Base-by-base conservation (phyloP, 805 yeast genomes). In the Saitoella complicata region DNA sequence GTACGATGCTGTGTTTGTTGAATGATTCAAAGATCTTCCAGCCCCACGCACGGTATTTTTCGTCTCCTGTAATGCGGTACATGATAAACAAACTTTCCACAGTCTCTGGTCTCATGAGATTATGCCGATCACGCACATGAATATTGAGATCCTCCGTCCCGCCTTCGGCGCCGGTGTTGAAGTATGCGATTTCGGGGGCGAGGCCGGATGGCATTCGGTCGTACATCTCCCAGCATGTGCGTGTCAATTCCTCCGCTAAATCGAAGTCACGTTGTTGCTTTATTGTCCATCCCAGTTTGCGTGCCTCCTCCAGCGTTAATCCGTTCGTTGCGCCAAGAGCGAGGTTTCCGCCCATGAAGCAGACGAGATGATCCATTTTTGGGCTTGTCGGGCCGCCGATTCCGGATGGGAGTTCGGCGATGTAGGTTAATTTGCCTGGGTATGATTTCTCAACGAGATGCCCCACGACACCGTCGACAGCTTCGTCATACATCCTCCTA, bases 281-380 rank as follows among this genome's bases (percentile, higher is more conserved):
- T 0, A 62, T 59, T 46, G 71, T 68, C 94, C 94, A 84, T 7
- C 43, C 46, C 1, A 70, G 60, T 45, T 64, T 62, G 37, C 67
- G 63, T 47, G 72, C 67, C 9, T 68, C 71, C 7, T 60, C 61
- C 29, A 73, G 55, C 1, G 78, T 62, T 31, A 65, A 57, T 7
- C 96, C 96, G 40, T 72, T 74, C 2, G 95, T 87, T 10, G 95
- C 93, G 31, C 95, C 95, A 44, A 85, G 63, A 0, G 94, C 91
- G 49, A 87, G 71, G 49, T 82, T 69, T 0, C 95, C 95, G 46
- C 95, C 94, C 57, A 82, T 74, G 61, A 85, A 86, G 60, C 96
- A 87, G 30, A 85, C 95, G 48, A 84, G 66, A 62, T 87, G 95
- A 58, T 87, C 95, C 94, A 87, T 83, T 57, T 84, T 85, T 11